phyloP scores from a whole-genome alignment of 805 yeast species.

The Cyberlindnera maclurae region DNA sequence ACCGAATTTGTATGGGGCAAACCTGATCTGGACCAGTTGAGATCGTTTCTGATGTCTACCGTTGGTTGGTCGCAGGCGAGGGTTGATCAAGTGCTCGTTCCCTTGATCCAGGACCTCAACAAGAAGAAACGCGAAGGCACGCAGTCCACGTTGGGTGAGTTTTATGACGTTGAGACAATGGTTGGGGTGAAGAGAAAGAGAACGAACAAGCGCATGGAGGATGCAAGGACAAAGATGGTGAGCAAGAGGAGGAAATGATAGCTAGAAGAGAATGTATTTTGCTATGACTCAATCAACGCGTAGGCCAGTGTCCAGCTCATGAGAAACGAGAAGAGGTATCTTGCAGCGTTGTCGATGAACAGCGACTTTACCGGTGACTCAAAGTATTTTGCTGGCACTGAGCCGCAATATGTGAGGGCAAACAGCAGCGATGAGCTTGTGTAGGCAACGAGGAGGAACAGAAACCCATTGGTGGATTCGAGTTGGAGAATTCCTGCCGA shows the following conservation, averaged over 20 bases:
- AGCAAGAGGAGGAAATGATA: neutral
- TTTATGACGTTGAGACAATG: conserved; percentile 55
- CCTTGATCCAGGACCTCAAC: conserved; percentile 76
- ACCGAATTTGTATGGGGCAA: conserved; percentile 84
- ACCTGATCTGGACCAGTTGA: conserved; percentile 74
- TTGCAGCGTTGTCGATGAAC: conserved; percentile 10
- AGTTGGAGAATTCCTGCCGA: conserved; percentile 21
- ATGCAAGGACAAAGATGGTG: conserved; percentile 31
- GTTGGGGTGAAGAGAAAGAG: conserved; percentile 30
- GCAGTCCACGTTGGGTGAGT: conserved; percentile 59
- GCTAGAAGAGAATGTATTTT: neutral
- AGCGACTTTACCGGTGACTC: conserved; percentile 12
- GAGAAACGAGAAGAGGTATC: conserved; percentile 17
- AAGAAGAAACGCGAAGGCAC: conserved; percentile 45
- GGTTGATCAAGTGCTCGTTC: conserved; percentile 79
- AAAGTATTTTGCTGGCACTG: conserved; percentile 8
- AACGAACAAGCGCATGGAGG: conserved; percentile 54
- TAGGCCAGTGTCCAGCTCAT: conserved; percentile 22
- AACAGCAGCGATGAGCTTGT: conserved; percentile 7
- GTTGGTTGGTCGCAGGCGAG: conserved; percentile 76
- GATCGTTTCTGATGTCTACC: conserved; percentile 59
- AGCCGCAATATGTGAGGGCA: conserved; percentile 3
- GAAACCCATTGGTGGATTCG: conserved; percentile 19
- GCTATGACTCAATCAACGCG: conserved; percentile 20
- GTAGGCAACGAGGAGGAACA: conserved; percentile 10